phyloP scores from a whole-genome alignment of 1,139 yeast genomes.

The Sugiyamaella grinbergsii region DNA sequence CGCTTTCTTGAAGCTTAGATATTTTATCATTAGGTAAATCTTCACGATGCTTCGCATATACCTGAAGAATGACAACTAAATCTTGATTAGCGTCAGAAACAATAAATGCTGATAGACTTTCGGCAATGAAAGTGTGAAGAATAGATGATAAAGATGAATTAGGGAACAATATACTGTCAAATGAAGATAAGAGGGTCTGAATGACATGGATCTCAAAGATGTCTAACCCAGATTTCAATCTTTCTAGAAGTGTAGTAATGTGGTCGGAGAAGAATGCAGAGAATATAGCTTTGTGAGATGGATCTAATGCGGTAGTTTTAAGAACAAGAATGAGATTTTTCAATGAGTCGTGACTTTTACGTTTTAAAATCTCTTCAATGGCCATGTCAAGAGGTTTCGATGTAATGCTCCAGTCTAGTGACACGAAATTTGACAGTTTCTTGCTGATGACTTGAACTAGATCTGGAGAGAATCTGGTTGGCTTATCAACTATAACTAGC shows the following conservation, averaged over 20 bases:
- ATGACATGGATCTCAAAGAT: conserved; percentile 25
- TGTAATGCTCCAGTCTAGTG: conserved; percentile 9
- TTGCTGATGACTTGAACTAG: conserved; percentile 28
- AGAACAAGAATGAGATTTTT: conserved; percentile 1
- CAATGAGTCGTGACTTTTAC: conserved; percentile 5
- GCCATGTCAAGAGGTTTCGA: not conserved
- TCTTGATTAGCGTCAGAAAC: conserved; percentile 28
- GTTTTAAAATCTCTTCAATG: conserved; percentile 9
- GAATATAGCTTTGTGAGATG: not conserved
- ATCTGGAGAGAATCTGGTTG: conserved; percentile 21
- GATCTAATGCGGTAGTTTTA: not conserved
- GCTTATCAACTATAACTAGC: conserved; percentile 24
- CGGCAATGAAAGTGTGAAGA: conserved; percentile 22
- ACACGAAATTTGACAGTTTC: conserved; percentile 26
- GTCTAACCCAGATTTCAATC: conserved; percentile 17
- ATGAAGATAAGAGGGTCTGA: conserved; percentile 21
- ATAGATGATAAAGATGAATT: not conserved
- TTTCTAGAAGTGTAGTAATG: not conserved
- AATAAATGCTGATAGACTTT: conserved; percentile 26
- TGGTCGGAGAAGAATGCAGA: not conserved
- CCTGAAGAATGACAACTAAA: conserved; percentile 22
- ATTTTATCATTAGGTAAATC: conserved; percentile 14
- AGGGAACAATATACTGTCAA: conserved; percentile 21
- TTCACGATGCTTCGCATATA: conserved; percentile 5
- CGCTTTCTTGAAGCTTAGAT: conserved; percentile 22